Evolutionary conservation across 192 early-diverging fungal genomes (phyloP).

Genomic region (Kappamyces sp.): DNA sequence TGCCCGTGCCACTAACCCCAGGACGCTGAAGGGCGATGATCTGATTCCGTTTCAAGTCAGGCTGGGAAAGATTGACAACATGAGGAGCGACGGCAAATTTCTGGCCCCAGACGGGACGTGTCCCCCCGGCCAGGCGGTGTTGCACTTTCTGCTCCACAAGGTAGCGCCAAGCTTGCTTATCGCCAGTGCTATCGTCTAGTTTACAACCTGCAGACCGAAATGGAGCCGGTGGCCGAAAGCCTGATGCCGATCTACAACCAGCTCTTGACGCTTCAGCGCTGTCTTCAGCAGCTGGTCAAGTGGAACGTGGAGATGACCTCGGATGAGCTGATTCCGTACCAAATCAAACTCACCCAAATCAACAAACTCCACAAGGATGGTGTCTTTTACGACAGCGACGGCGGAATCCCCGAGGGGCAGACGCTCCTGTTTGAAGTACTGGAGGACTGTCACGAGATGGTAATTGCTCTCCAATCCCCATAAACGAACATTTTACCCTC

Average conservation of each 20-base stretch:
- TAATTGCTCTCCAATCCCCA: too few relatives aligned
- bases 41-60: conserved; percentile 52
- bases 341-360: conserved; percentile 78
- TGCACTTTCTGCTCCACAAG: conserved; percentile 38
- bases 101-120: conserved; percentile 54
- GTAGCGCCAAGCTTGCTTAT: conserved; percentile 11
- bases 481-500: too few relatives aligned
- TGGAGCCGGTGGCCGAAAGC: conserved; percentile 73
- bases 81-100: conserved; percentile 81
- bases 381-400: conserved; percentile 79
- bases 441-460: conserved; percentile 76
- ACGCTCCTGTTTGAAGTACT: conserved; percentile 76
- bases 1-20: conserved; percentile 73
- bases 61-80: conserved; percentile 73
- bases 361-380: conserved; percentile 76
- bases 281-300: conserved; percentile 70
- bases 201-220: conserved; percentile 71
- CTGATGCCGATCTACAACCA: conserved; percentile 83
- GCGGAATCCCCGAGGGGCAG: conserved; percentile 77
- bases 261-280: conserved; percentile 72
- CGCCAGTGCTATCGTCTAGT: conserved; percentile 78
- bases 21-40: conserved; percentile 24
- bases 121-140: conserved; percentile 68
- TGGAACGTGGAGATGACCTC: conserved; percentile 71
- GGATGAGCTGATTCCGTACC: conserved; percentile 77